Conservation (phyloP, 345 rosid species). For the Eucalyptus urophylla region DNA sequence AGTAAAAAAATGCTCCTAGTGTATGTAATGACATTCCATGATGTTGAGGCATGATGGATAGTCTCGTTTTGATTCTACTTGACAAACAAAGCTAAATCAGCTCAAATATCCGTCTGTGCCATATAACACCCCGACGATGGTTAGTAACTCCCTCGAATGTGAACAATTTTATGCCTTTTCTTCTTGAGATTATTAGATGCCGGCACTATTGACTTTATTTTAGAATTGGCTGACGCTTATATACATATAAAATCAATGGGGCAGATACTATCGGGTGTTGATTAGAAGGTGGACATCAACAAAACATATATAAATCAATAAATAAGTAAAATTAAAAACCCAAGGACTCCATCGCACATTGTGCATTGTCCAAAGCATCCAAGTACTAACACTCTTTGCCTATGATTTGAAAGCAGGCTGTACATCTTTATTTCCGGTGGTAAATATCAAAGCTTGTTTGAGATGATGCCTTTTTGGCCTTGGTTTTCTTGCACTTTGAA, state of each 20-base stretch:
- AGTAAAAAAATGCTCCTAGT: not conserved
- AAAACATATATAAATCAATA: not conserved
- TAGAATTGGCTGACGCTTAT: not conserved
- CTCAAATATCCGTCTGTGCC: too few relatives aligned
- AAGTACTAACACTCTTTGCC: not conserved
- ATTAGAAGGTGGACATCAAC: too few relatives aligned
- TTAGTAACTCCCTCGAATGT: too few relatives aligned
- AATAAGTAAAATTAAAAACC: not conserved
- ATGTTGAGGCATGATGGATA: not conserved
- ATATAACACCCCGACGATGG: too few relatives aligned
- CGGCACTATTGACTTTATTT: too few relatives aligned
- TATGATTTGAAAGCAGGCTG: not conserved
- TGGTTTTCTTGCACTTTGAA: too few relatives aligned
- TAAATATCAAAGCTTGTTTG: too few relatives aligned
- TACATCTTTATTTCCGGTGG: not conserved
- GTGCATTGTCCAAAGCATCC: too few relatives aligned
- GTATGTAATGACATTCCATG: not conserved
- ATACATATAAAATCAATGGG: not conserved
- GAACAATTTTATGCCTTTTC: too few relatives aligned
- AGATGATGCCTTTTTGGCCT: too few relatives aligned
- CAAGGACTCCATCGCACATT: fast-evolving
- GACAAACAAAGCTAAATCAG: not conserved
- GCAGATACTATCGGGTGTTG: too few relatives aligned
- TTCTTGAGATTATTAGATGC: too few relatives aligned
- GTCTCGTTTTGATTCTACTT: not conserved